Conservation (phyloP, 2,329 filamentous ascomycete genomes). For the Coleophoma cylindrospora region DNA sequence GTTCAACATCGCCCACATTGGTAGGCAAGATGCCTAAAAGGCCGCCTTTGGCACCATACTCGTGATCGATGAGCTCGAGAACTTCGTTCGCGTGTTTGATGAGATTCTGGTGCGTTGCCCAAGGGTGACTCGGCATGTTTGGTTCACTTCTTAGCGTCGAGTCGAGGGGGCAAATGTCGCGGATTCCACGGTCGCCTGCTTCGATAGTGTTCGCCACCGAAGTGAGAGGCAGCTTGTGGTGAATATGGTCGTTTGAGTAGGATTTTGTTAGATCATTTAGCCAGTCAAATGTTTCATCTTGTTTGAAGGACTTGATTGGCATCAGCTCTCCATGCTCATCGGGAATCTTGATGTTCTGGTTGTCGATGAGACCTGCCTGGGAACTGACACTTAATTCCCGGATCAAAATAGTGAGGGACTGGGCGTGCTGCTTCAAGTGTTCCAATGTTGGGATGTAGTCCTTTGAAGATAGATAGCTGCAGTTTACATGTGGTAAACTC, state of each 20-base stretch:
- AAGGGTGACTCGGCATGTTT: conserved; percentile 14
- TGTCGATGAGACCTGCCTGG: conserved; percentile 18
- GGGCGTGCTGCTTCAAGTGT: conserved; percentile 54
- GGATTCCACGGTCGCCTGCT: background rate
- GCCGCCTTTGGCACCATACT: conserved; percentile 50
- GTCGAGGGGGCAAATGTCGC: conserved; percentile 21
- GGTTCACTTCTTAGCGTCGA: conserved; percentile 2
- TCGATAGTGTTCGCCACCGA: conserved; percentile 18
- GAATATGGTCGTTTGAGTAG: conserved; percentile 36
- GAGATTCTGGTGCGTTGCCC: conserved; percentile 29
- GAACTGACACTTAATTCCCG: conserved; percentile 37
- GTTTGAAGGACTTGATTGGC: conserved; percentile 24
- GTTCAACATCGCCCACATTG: conserved; percentile 29
- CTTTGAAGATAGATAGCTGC: conserved; percentile 49
- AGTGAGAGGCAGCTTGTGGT: conserved; percentile 21
- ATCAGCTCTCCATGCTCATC: background rate
- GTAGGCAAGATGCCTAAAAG: conserved; percentile 49
- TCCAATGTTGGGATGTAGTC: conserved; percentile 48
- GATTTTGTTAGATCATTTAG: conserved; percentile 43
- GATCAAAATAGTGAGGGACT: conserved; percentile 50
- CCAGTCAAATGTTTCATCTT: conserved; percentile 51
- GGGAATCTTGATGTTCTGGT: conserved; percentile 6
- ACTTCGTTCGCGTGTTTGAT: conserved; percentile 54
- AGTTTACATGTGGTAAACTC: conserved; percentile 45
- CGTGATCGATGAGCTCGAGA: conserved; percentile 55